A percentile compares a stretch with the other conserved stretches of the same genome.
These are phyloP conservation scores for Penicillium janthinellum DNA, from an alignment of 2,329 filamentous ascomycete species.

Conservation along the genomic window DNA sequence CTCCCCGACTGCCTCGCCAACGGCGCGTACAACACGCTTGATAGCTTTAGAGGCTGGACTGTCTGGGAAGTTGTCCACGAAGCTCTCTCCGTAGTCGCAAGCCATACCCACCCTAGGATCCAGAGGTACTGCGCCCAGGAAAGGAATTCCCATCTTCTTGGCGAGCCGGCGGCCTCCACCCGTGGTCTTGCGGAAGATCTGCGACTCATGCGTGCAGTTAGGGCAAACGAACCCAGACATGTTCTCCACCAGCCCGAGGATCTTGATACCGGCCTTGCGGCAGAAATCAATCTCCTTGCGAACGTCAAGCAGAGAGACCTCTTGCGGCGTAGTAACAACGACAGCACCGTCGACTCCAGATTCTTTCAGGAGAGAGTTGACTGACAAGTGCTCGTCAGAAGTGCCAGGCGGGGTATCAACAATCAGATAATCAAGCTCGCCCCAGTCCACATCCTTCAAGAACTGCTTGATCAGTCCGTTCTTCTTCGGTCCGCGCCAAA, in stretches of 20 bases:
- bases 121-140: conserved; percentile 84
- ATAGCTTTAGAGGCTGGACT: conserved; percentile 87
- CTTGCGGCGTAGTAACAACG: conserved; percentile 91
- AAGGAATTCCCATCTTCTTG: conserved; percentile 83
- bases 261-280: conserved; percentile 83
- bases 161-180: conserved; percentile 81
- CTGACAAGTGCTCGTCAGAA: conserved; percentile 90
- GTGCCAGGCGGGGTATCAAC: conserved; percentile 97
- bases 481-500: conserved; percentile 98
- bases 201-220: conserved; percentile 74
- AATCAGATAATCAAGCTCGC: conserved; percentile 86
- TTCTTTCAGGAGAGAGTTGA: conserved; percentile 88
- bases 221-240: conserved; percentile 98
- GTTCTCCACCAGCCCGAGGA: conserved; percentile 92
- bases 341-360: conserved; percentile 92
- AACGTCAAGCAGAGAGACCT: conserved; percentile 88
- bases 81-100: conserved; percentile 96
- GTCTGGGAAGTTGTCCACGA: conserved; percentile 90
- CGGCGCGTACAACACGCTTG: conserved; percentile 72
- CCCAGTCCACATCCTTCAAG: conserved; percentile 97
- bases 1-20: conserved; percentile 67
- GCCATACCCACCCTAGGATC: conserved; percentile 95
- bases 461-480: conserved; percentile 98
- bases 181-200: conserved; percentile 90
- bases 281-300: conserved; percentile 98